Base-by-base conservation (phyloP, 805 yeast species). In the Yamadazyma takamatsuzukensis region DNA sequence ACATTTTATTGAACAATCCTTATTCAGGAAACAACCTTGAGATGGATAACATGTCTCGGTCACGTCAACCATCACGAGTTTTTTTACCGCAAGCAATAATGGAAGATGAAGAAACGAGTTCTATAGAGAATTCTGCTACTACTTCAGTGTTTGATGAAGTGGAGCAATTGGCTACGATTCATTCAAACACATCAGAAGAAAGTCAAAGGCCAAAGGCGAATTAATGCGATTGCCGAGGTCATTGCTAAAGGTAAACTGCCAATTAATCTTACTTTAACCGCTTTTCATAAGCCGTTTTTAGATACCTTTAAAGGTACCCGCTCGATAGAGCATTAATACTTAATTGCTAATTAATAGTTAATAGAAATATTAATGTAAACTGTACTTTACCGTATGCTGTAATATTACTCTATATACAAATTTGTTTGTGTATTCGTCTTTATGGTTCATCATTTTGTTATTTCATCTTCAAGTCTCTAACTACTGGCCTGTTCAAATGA, bases 401-500 rank as follows among this genome's bases (percentile, higher is more conserved):
- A n/a, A n/a, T n/a, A n/a, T n/a, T n/a, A n/a, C n/a, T n/a, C n/a
- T n/a, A n/a, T n/a, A n/a, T n/a, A n/a, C n/a, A n/a, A n/a, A n/a
- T n/a, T n/a, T n/a, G n/a, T n/a, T n/a, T n/a, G n/a, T n/a, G n/a
- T n/a, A n/a, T n/a, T n/a, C n/a, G 13, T 22, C 6, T 25, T 8
- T 12, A 10, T 25, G 11, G 15, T 15, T 10, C 21, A 14, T 13
- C 7, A 15, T 7, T 25, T 17, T 21, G 17, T 19, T 23, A 30
- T 30, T 15, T 12, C 11, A 18, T 29, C 15, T 29, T 21, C 16
- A 29, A 18, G 22, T 5, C 7, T 12, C 16, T 30, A 40, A 15
- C 35, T 38, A 14, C 44, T 41, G 18, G 60, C 59, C 34, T 76
- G 73, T 33, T 75, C 74, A 33, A 77, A 59, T 1, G 87, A 75